Evolutionary conservation across 2,329 filamentous ascomycete genomes (phyloP).

Genomic region (Paradendryphiella salina): DNA sequence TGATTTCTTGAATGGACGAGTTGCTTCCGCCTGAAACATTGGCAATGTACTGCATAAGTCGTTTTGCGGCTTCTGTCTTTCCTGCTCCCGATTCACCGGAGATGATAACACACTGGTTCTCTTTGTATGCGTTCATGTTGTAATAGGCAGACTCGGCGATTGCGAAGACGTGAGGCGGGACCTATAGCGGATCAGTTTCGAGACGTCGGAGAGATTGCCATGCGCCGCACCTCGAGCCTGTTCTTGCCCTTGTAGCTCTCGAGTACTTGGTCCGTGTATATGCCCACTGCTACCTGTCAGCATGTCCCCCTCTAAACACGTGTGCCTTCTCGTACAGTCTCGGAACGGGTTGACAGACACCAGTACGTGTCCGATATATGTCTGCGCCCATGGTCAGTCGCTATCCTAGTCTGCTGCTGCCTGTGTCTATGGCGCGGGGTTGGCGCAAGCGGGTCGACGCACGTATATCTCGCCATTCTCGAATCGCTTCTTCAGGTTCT

Average conservation of each 20-base stretch:
- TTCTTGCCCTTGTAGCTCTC: constrained; percentile 97
- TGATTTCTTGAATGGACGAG: constrained; percentile 91
- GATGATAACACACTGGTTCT: constrained; percentile 99
- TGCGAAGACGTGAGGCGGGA: constrained; percentile 94
- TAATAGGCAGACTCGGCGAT: constrained; percentile 97
- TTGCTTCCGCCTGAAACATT: constrained; percentile 86
- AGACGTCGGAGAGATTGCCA: background rate
- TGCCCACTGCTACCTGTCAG: constrained; percentile 68
- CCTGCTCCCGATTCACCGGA: constrained; percentile 97
- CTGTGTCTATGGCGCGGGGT: constrained; percentile 26
- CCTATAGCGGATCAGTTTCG: constrained; percentile 44
- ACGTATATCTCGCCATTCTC: constrained; percentile 96
- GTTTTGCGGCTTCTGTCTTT: constrained; percentile 97
- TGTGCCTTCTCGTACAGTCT: constrained; percentile 62
- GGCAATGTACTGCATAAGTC: constrained; percentile 99
- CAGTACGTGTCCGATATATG: constrained; percentile 98
- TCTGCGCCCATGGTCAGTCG: constrained; percentile 55
- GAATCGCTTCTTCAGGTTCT: constrained; percentile 97
- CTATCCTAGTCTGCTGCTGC: constrained; percentile 13
- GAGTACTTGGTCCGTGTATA: constrained; percentile 94
- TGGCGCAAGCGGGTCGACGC: constrained; percentile 44
- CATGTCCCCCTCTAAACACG: constrained; percentile 4
- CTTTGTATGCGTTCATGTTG: constrained; percentile 99
- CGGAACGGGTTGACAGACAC: constrained; percentile 98
- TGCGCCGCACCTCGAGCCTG: constrained; percentile 67